Evolutionary conservation across 352 stramenopile genomes (phyloP).

Genomic region (Vaucheria bursata): DNA sequence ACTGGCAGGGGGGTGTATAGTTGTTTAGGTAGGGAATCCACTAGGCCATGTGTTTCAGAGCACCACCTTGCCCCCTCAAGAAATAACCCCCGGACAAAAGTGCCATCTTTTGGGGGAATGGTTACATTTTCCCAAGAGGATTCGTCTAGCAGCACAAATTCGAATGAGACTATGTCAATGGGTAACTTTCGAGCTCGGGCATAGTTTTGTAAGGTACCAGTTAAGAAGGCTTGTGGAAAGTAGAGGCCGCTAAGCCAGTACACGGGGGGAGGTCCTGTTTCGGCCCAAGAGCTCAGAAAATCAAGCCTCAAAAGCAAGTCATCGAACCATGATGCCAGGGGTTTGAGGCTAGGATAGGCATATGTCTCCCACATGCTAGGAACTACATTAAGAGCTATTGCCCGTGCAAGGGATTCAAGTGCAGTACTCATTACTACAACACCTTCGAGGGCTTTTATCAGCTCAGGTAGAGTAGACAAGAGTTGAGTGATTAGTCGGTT

Average conservation of each 20-base stretch:
- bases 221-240: conserved; percentile 90
- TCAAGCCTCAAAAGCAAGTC: conserved; percentile 77
- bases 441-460: conserved; percentile 79
- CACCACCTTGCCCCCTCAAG: conserved; percentile 76
- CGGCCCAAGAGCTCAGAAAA: conserved; percentile 78
- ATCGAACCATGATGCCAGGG: conserved; percentile 72
- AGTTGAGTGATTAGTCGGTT: conserved; percentile 82
- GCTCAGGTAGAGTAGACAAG: conserved; percentile 65
- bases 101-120: conserved; percentile 59
- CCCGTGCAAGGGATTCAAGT: conserved; percentile 79
- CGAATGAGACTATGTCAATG: conserved; percentile 69
- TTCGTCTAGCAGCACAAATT: conserved; percentile 53
- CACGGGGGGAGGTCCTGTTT: conserved; percentile 68
- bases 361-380: conserved; percentile 64
- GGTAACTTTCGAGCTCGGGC: conserved; percentile 77
- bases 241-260: conserved; percentile 92
- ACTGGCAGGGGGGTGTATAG: conserved; percentile 81
- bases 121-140: conserved; percentile 44
- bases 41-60: conserved; percentile 59
- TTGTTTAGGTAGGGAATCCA: conserved; percentile 76
- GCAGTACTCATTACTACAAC: conserved; percentile 85
- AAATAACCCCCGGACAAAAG: conserved; percentile 74
- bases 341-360: conserved; percentile 80
- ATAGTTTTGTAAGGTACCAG: conserved; percentile 83
- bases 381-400: conserved; percentile 78